Evolutionary conservation across 164 flowering plant species (phyloP).

Genomic region (Vitis cinerea): DNA sequence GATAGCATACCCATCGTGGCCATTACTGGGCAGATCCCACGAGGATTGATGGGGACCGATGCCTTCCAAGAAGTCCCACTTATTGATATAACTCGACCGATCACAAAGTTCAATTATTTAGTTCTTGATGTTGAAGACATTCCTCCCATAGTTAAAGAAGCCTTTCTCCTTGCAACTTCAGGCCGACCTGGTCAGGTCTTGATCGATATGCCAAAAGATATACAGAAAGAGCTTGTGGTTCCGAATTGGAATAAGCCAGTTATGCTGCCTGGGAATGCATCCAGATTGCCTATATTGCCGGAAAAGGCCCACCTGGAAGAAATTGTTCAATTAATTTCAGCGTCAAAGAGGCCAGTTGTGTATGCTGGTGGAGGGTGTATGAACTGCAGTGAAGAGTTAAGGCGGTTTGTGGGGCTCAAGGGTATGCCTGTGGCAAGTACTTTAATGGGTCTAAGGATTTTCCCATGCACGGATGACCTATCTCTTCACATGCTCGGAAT

Average conservation of each 20-base stretch:
- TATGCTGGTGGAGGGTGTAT: constrained; percentile 76
- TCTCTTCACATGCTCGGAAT: constrained; percentile 70
- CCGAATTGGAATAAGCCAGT: constrained; percentile 55
- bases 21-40: constrained; percentile 70
- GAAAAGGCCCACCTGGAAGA: constrained; percentile 36
- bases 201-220: constrained; percentile 66
- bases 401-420: constrained; percentile 55
- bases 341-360: constrained; percentile 57
- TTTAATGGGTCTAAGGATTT: constrained; percentile 67
- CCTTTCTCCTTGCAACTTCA: constrained; percentile 49
- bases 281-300: constrained; percentile 49
- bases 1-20: constrained; percentile 71
- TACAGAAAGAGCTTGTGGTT: constrained; percentile 56
- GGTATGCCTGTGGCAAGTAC: constrained; percentile 75
- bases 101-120: constrained; percentile 70
- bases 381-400: constrained; percentile 57
- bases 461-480: constrained; percentile 36
- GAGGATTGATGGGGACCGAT: constrained; percentile 71
- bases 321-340: constrained; percentile 49
- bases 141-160: constrained; percentile 58
- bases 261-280: constrained; percentile 43
- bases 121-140: constrained; percentile 64
- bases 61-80: constrained; percentile 76
- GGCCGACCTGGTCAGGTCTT: constrained; percentile 74
- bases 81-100: constrained; percentile 68